Evolutionary conservation across 768 basidiomycete genomes (phyloP), one percentile per base, ranked within the genome.

Genomic region (Ramaria rubella): DNA sequence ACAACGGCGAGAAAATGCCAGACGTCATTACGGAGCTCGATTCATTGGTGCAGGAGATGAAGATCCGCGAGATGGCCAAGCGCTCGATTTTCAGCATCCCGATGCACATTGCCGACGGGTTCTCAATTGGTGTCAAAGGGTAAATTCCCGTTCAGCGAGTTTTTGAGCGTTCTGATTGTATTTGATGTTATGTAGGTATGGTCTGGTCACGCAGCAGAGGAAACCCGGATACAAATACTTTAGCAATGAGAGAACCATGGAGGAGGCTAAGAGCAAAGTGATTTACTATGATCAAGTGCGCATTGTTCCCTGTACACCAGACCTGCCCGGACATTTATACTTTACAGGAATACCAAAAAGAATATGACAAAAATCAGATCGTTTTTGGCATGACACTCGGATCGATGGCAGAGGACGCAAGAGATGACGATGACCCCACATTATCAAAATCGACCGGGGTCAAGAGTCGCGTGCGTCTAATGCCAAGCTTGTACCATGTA

Each of bases 141-240:
- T 88, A 65, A 42, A 19, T 42, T 21, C 17, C n/a, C 15, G 23
- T 21, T n/a, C 40, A 19, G 23, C 8, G n/a, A n/a, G n/a, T n/a
- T n/a, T n/a, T n/a, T n/a, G n/a, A n/a, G n/a, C n/a, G n/a, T 42
- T 29, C 26, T 33, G 24, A 42, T 42, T 26, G 29, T 29, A 30
- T 4, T 21, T 33, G 1, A 12, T 31, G 14, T 30, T 23, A 24
- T 15, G 15, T 46, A 96, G 93, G 46, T 99, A 95, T 68, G 86
- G 90, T 8, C 70, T 95, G 43, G 79, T 98, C 15, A 90, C 90
- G 1, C 86, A 94, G 64, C 92, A 94, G 70, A 88, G 80, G 68
- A 94, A 87, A 69, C 88, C 90, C 0, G 53, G 76, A 4, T 87
- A 92, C 68, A 87, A 82, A 65, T 90, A 92, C 64, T 94, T 96